Conservation (phyloP, 495 filamentous ascomycete genomes). For the Trichoderma erinaceum region DNA sequence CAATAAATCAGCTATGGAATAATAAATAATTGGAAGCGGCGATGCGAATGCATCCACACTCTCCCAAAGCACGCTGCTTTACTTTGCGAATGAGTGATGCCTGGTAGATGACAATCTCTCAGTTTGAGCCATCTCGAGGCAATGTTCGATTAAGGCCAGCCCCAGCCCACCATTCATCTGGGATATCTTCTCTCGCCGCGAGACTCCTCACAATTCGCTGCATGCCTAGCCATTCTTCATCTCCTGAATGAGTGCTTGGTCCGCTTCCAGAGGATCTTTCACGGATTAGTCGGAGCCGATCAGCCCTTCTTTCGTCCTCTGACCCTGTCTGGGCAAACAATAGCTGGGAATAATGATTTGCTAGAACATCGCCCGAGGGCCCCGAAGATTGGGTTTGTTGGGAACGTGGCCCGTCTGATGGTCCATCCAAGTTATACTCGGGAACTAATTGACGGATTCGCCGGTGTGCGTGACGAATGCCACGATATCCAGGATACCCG, state of each 20-base stretch:
- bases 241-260: constrained; percentile 20
- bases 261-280: neutral
- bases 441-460: neutral
- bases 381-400: neutral
- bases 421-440: constrained; percentile 10
- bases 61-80: neutral
- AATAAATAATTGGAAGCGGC: neutral
- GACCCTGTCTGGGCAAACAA: neutral
- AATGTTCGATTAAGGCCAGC: constrained; percentile 60
- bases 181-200: constrained; percentile 61
- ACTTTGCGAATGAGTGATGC: no score
- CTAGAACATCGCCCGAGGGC: neutral
- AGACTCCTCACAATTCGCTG: constrained; percentile 61
- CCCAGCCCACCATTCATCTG: constrained; percentile 71
- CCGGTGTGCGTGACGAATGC: neutral
- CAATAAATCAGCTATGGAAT: no score
- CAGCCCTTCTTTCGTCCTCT: constrained; percentile 23
- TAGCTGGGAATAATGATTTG: neutral
- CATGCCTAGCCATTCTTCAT: constrained; percentile 56
- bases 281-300: neutral
- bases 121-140: constrained; percentile 36
- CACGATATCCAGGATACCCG: neutral
- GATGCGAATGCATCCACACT: neutral
- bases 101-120: neutral
- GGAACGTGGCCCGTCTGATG: neutral